A percentile compares a stretch with the other conserved stretches of the same genome.
Evolutionary conservation across 768 basidiomycete genomes (phyloP).

Genomic region (Goffeauzyma gilvescens): DNA sequence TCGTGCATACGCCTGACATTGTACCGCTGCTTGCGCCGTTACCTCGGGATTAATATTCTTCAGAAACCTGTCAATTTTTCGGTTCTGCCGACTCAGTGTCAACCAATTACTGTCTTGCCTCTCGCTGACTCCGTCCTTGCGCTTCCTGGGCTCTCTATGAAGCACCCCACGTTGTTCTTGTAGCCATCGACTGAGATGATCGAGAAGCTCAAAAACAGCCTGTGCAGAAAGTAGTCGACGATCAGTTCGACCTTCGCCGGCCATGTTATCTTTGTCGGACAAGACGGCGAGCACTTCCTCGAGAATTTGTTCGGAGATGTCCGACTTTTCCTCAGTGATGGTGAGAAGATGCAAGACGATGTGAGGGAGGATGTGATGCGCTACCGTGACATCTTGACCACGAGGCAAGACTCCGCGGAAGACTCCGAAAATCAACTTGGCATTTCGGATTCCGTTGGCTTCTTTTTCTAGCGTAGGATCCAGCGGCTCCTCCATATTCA

Average conservation of each 20-base stretch:
- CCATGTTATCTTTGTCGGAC: constrained; percentile 33
- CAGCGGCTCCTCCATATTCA: constrained; percentile 7
- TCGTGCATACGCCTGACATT: constrained; percentile 83
- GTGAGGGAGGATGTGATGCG: constrained; percentile 75
- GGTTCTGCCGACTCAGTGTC: constrained; percentile 38
- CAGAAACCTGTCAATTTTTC: constrained; percentile 59
- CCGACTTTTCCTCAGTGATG: constrained; percentile 49
- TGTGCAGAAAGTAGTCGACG: constrained; percentile 26
- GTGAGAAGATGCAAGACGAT: constrained; percentile 61
- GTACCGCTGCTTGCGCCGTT: constrained; percentile 80
- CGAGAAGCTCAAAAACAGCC: constrained; percentile 85
- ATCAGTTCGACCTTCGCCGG: background rate
- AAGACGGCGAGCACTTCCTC: constrained; percentile 62
- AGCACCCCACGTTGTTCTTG: constrained; percentile 51
- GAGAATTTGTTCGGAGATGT: constrained; percentile 44
- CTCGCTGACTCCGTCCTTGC: constrained; percentile 5
- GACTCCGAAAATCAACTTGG: constrained; percentile 53
- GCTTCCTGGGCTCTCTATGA: constrained; percentile 35
- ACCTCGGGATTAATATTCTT: constrained; percentile 67
- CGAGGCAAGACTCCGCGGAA: constrained; percentile 54
- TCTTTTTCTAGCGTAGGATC: constrained; percentile 36
- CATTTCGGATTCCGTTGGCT: constrained; percentile 24
- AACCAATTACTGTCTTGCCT: constrained; percentile 1
- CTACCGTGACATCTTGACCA: constrained; percentile 84
- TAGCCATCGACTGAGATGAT: constrained; percentile 82